Conservation (phyloP, 1,139 yeast genomes). For the Citeromyces siamensis region DNA sequence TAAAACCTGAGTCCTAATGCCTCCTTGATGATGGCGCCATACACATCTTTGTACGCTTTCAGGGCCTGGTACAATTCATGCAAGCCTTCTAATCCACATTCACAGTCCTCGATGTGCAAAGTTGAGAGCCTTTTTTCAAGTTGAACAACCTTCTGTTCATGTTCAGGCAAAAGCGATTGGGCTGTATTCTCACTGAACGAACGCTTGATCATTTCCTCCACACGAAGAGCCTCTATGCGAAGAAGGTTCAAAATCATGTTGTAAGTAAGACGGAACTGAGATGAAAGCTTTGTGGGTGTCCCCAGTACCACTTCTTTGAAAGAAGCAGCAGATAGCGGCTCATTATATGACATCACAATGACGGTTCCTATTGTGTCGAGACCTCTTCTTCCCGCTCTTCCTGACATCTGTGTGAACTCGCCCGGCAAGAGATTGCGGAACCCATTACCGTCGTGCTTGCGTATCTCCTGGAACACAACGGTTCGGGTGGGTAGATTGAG, state of each 20-base stretch:
- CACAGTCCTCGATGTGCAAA: slow-evolving; percentile 26
- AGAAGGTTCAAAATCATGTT: slow-evolving; percentile 88
- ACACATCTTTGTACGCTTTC: slow-evolving; percentile 29
- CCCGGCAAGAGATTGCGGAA: slow-evolving; percentile 99
- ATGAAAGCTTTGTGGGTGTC: slow-evolving; percentile 74
- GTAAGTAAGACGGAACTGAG: slow-evolving; percentile 89
- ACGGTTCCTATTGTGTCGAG: slow-evolving; percentile 98
- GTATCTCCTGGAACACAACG: slow-evolving; percentile 92
- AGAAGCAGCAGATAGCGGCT: slow-evolving; percentile 97
- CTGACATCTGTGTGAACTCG: slow-evolving; percentile 98
- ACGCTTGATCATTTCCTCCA: slow-evolving; percentile 95
- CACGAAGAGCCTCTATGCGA: slow-evolving; percentile 86
- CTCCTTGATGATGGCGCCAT: slow-evolving; percentile 33
- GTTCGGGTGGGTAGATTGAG: slow-evolving; percentile 94
- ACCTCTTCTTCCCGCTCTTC: slow-evolving; percentile 99
- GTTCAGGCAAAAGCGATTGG: slow-evolving; percentile 80
- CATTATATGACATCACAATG: slow-evolving; percentile 98
- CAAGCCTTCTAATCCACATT: slow-evolving; percentile 25
- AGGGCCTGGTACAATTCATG: slow-evolving; percentile 32
- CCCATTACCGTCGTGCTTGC: slow-evolving; percentile 97
- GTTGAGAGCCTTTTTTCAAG: slow-evolving; percentile 34
- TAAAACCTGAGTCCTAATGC: slow-evolving; percentile 32
- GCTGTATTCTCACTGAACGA: slow-evolving; percentile 88
- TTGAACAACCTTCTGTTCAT: slow-evolving; percentile 49
- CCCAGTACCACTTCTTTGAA: slow-evolving; percentile 89